Base-by-base conservation (phyloP, 768 basidiomycete genomes). In the Lactifluus volemus region DNA sequence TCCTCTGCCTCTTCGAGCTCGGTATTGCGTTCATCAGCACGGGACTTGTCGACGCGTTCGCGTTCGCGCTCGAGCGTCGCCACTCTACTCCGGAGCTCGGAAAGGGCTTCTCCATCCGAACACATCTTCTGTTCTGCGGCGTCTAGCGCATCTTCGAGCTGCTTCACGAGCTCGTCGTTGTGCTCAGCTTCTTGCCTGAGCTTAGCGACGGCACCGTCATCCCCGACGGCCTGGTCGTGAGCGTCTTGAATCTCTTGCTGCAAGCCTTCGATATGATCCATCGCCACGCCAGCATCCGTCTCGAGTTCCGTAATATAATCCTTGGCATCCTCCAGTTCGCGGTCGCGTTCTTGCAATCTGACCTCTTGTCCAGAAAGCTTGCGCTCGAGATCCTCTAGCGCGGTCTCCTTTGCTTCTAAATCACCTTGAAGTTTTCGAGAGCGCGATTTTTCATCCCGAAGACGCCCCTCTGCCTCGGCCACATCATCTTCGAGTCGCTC, bases 141-240 rank as follows among this genome's bases (percentile, higher is more conserved):
- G 53, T 87, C 83, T 55, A 93, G 72, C 0, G 89, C 91, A 2
- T 85, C 81, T 65, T 92, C 86, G 78, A 90, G 77, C 70, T 91
- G 87, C 48, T 77, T 73, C 19, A 77, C 81, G 2, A 85, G 76
- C 65, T 86, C 81, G 15, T 77, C 73, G 10, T 82, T 74, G 53
- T 76, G 73, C 53, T 82, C 77, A 50, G 79, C 69, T 55, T 79
- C 78, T 51, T 82, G 77, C 15, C 74, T 73, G 48, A 66, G 57
- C 4, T 17, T 32, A 2, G 56, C 57, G 19, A 56, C 39, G 12
- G 79, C 76, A 4, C 71, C 68, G 10, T 76, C 75, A 58, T 81
- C 68, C 25, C 73, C 73, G 30, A 77, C 74, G 39, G 81, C 68
- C 29, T 77, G 76, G 34, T 79, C 79, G 29, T 79, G 75, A 5